Conservation (phyloP, 192 early-diverging fungal genomes). For the Mortierella alpina region DNA sequence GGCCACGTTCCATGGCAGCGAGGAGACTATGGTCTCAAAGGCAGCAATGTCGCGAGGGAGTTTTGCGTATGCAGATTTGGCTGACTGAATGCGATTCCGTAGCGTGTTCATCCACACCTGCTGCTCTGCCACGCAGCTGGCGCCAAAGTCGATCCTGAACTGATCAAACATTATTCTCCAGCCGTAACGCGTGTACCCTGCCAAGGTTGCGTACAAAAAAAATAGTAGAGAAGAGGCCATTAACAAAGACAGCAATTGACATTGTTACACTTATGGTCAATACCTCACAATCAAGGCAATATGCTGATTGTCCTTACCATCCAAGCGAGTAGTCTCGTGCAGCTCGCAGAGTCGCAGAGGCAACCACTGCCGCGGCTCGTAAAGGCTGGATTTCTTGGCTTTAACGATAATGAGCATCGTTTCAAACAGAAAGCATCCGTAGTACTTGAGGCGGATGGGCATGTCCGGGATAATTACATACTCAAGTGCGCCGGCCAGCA, state of each 20-base stretch:
- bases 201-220: neutral
- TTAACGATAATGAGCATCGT: constrained; percentile 70
- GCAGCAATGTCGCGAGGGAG: constrained; percentile 1
- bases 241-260: neutral
- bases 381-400: constrained; percentile 56
- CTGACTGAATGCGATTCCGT: constrained; percentile 54
- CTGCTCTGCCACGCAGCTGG: constrained; percentile 65
- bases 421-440: constrained; percentile 73
- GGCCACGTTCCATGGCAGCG: constrained; percentile 29
- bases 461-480: constrained; percentile 53
- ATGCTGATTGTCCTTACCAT: constrained; percentile 27
- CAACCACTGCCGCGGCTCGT: constrained; percentile 75
- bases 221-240: neutral
- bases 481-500: constrained; percentile 60
- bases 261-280: neutral
- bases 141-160: constrained; percentile 63
- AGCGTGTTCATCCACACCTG: constrained; percentile 64
- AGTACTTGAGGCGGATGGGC: constrained; percentile 55
- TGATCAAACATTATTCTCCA: constrained; percentile 55
- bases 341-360: constrained; percentile 69
- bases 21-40: constrained; percentile 20
- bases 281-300: neutral
- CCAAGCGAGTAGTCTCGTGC: constrained; percentile 55
- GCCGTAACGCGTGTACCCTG: constrained; percentile 39
- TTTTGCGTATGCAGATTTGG: constrained; percentile 38